phyloP scores from a whole-genome alignment of 495 filamentous ascomycete genomes.

The Hypoxylon subgilvum region DNA sequence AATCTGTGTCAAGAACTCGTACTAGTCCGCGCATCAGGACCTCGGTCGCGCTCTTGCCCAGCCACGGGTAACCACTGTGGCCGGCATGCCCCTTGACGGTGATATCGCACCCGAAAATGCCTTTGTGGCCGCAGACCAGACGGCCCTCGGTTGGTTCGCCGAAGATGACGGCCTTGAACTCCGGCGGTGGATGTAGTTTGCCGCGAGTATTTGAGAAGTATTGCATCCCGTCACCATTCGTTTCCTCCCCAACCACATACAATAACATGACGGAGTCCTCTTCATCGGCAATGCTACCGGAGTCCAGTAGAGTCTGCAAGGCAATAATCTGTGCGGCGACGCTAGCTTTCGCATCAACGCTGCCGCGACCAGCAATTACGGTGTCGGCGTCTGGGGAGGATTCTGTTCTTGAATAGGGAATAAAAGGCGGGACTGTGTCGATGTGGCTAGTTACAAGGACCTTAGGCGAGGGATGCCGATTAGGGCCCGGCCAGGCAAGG shows the following conservation, averaged over 20 bases:
- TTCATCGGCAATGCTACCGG: slow-evolving; percentile 47
- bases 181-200: slow-evolving; percentile 52
- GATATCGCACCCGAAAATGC: slow-evolving; percentile 68
- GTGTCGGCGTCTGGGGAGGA: slow-evolving; percentile 54
- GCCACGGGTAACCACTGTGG: slow-evolving; percentile 88
- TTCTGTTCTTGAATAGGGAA: slow-evolving; percentile 62
- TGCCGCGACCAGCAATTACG: slow-evolving; percentile 71
- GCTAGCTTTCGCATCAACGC: slow-evolving; percentile 88
- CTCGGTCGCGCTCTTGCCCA: slow-evolving; percentile 80
- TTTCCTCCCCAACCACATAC: slow-evolving; percentile 91
- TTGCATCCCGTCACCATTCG: slow-evolving; percentile 82
- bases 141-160: slow-evolving; percentile 89
- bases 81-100: slow-evolving; percentile 75
- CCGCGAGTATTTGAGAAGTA: slow-evolving; percentile 59
- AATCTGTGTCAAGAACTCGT: slow-evolving; percentile 64
- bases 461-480: slow-evolving; percentile 54
- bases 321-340: slow-evolving; percentile 81
- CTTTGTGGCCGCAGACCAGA: slow-evolving; percentile 90
- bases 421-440: slow-evolving; percentile 74
- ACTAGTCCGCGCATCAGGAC: slow-evolving; percentile 72
- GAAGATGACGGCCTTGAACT: slow-evolving; percentile 72
- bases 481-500: slow-evolving; percentile 71
- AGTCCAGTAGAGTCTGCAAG: slow-evolving; percentile 62
- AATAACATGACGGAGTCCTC: slow-evolving; percentile 68
- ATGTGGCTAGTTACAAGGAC: slow-evolving; percentile 79